Evolutionary conservation across 2,329 filamentous ascomycete species (phyloP).

Genomic region (Fusarium sp.): DNA sequence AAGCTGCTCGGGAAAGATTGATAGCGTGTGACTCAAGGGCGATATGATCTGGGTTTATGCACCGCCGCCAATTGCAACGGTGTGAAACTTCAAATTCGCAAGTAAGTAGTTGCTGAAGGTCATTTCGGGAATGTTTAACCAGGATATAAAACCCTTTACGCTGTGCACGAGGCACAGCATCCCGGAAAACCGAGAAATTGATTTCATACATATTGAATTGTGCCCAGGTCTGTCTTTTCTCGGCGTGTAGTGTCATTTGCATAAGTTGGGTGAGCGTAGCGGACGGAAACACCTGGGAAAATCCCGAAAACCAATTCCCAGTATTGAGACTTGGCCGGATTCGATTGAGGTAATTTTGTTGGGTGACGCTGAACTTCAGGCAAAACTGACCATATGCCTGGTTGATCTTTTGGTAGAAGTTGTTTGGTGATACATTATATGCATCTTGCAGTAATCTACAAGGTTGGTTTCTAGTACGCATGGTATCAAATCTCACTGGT

Average conservation of each 20-base stretch:
- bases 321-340: accelerated
- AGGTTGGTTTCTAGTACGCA: too few species aligned
- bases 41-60: accelerated
- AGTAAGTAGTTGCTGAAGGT: accelerated
- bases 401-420: too few species aligned
- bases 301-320: not conserved
- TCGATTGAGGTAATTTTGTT: too few species aligned
- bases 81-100: accelerated
- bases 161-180: accelerated
- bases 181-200: accelerated
- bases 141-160: accelerated
- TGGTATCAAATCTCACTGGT: too few species aligned
- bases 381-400: too few species aligned
- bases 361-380: too few species aligned
- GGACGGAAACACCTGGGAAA: accelerated
- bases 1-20: accelerated
- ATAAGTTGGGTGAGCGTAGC: accelerated
- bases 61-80: accelerated
- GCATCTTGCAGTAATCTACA: too few species aligned
- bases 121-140: accelerated
- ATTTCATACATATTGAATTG: not conserved
- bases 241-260: accelerated
- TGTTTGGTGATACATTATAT: too few species aligned
- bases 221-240: accelerated
- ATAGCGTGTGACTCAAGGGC: accelerated